phyloP scores from a whole-genome alignment of 192 early-diverging fungal genomes.

The Coemansia sp. region DNA sequence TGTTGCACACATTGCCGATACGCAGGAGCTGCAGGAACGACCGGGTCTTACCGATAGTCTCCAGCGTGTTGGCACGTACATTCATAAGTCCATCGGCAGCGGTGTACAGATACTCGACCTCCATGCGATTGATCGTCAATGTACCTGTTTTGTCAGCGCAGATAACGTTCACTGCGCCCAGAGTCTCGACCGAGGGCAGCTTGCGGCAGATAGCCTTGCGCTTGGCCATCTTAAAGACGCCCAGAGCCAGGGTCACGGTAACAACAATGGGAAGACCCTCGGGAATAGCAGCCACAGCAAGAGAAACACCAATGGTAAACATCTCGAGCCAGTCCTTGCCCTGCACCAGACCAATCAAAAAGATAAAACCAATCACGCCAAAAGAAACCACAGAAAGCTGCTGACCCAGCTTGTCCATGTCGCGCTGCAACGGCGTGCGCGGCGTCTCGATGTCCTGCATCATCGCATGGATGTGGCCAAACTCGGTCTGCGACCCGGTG shows the following conservation, averaged over 20 bases:
- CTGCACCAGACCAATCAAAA: conserved; percentile 84
- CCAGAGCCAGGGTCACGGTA: conserved; percentile 89
- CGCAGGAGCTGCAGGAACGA: conserved; percentile 51
- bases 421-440: conserved; percentile 89
- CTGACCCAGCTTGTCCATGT: conserved; percentile 85
- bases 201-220: conserved; percentile 93
- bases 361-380: conserved; percentile 70
- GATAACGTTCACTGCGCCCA: conserved; percentile 92
- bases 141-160: conserved; percentile 98
- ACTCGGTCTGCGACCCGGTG: conserved; percentile 87
- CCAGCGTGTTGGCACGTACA: conserved; percentile 32
- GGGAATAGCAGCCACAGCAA: conserved; percentile 98
- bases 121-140: conserved; percentile 94
- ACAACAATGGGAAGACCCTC: conserved; percentile 97
- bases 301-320: conserved; percentile 87
- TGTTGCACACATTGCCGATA: conserved; percentile 88
- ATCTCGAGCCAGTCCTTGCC: conserved; percentile 90
- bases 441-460: conserved; percentile 90
- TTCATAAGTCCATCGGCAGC: conserved; percentile 41
- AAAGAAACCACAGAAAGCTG: conserved; percentile 74
- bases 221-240: conserved; percentile 90
- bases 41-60: conserved; percentile 26
- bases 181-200: conserved; percentile 89
- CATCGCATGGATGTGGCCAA: conserved; percentile 91
- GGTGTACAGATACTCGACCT: conserved; percentile 82